Evolutionary conservation across 2,329 filamentous ascomycete genomes (phyloP), one percentile per base, ranked within the genome.

Genomic region (Pezicula carpinea): DNA sequence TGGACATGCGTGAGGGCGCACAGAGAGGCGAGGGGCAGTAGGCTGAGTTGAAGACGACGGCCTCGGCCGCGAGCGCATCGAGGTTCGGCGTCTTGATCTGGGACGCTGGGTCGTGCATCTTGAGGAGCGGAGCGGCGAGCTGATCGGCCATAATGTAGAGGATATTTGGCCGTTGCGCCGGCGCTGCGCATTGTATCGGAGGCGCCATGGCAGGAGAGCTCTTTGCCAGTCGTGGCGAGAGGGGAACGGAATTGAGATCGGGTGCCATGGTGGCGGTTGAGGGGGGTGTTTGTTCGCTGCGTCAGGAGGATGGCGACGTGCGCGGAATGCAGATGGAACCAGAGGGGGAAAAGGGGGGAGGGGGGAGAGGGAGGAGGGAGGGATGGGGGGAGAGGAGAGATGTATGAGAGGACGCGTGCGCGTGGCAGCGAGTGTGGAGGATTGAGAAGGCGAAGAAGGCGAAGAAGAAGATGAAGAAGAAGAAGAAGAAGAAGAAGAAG

Each of bases 131-230:
- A 22, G 91, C 91, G 15, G 91, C 87, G 66, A 96, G 82, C 72
- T 96, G 91, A 69, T 96, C 91, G 46, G 91, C 91, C 90, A 96
- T 96, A 71, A 96, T 95, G 74, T 93, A 96, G 39, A 91, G 75
- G 57, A 92, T 87, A 68, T 91, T 91, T 51, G 86, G 77, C 33
- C 53, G 55, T 19, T 42, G 34, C 1, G 48, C 7, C 13, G 54
- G 44, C 17, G 47, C 39, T 19, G 35, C 22, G 38, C 29, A 42
- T 41, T 62, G 33, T 32, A 43, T 43, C 14, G 50, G 33, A 18
- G 47, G 62, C 47, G 66, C 61, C 21, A 59, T 54, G 33, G 58
- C 55, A 23, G 53, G 48, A 13, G 49, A 19, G 48, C 40, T 33
- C 31, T 54, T 29, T 38, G 52, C 39, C 43, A 56, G 55, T 54